Evolutionary conservation across 768 basidiomycete species (phyloP).

Genomic region (Rhizopogon rudus): DNA sequence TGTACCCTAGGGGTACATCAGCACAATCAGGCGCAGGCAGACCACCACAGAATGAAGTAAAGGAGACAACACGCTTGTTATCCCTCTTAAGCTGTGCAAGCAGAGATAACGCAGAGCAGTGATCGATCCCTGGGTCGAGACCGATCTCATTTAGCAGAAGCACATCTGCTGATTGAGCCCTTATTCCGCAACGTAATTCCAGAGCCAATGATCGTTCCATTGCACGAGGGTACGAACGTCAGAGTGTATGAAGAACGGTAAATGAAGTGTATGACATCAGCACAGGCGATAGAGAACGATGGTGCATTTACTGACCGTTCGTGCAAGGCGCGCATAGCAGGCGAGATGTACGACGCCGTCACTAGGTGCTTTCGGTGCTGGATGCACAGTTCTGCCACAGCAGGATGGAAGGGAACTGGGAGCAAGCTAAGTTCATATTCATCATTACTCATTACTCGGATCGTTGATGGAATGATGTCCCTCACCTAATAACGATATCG

Average conservation of each 20-base stretch:
- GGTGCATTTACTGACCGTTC: slow-evolving; percentile 41
- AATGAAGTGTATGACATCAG: background rate
- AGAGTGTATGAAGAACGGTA: too few relatives aligned
- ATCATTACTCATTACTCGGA: background rate
- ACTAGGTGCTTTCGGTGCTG: slow-evolving; percentile 67
- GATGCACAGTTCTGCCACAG: slow-evolving; percentile 72
- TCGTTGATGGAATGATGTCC: background rate
- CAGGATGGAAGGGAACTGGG: slow-evolving; percentile 69
- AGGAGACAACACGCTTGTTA: slow-evolving; percentile 59
- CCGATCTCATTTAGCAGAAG: slow-evolving; percentile 88
- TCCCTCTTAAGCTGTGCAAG: slow-evolving; percentile 45
- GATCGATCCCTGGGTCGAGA: slow-evolving; percentile 86
- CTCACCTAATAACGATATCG: slow-evolving; percentile 83
- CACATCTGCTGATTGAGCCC: slow-evolving; percentile 59
- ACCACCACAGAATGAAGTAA: slow-evolving; percentile 91
- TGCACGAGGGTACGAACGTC: background rate
- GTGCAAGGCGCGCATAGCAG: slow-evolving; percentile 66
- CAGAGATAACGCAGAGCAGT: slow-evolving; percentile 78
- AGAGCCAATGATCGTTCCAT: background rate
- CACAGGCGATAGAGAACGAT: background rate
- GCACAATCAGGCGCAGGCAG: slow-evolving; percentile 70
- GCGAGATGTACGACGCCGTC: slow-evolving; percentile 88
- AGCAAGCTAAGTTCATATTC: slow-evolving; percentile 52
- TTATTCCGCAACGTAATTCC: slow-evolving; percentile 15
- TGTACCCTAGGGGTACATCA: slow-evolving; percentile 76